Conservation (phyloP, 768 basidiomycete species). For the Kwoniella sp. region DNA sequence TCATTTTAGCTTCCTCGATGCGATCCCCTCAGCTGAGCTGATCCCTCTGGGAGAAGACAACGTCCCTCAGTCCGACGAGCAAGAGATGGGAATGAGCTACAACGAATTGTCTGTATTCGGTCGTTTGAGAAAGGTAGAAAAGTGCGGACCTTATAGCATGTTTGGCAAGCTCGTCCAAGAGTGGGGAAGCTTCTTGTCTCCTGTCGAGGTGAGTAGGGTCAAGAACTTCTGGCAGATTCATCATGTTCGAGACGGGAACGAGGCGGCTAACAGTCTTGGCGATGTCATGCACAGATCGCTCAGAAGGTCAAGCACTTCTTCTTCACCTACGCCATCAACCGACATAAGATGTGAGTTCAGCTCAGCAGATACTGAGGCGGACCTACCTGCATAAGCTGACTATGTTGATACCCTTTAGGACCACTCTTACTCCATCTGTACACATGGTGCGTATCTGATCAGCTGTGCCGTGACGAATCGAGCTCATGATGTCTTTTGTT, state of each 20-base stretch:
- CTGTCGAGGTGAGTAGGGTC: constrained; percentile 72
- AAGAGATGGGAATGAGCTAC: constrained; percentile 99
- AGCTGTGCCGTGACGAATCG: background rate
- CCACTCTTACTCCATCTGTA: constrained; percentile 48
- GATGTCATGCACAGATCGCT: constrained; percentile 82
- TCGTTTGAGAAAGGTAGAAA: constrained; percentile 89
- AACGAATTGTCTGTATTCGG: constrained; percentile 94
- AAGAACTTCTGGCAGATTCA: too few relatives aligned
- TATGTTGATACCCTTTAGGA: constrained; percentile 33
- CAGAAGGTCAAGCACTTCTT: constrained; percentile 97
- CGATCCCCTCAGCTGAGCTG: constrained; percentile 91
- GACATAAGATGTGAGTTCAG: constrained; percentile 88
- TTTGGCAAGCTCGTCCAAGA: constrained; percentile 93
- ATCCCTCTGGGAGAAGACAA: constrained; percentile 86
- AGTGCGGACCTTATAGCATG: constrained; percentile 96
- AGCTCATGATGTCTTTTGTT: background rate
- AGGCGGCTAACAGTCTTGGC: too few relatives aligned
- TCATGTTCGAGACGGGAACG: too few relatives aligned
- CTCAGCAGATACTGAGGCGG: background rate
- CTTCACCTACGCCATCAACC: constrained; percentile 92
- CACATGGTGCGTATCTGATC: constrained; percentile 41
- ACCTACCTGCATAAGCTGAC: background rate
- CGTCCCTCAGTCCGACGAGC: constrained; percentile 96
- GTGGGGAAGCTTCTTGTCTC: constrained; percentile 85
- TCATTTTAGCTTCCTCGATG: constrained; percentile 74